Conservation (phyloP, 106 monocot genomes). For the Dendrobium nobile region DNA sequence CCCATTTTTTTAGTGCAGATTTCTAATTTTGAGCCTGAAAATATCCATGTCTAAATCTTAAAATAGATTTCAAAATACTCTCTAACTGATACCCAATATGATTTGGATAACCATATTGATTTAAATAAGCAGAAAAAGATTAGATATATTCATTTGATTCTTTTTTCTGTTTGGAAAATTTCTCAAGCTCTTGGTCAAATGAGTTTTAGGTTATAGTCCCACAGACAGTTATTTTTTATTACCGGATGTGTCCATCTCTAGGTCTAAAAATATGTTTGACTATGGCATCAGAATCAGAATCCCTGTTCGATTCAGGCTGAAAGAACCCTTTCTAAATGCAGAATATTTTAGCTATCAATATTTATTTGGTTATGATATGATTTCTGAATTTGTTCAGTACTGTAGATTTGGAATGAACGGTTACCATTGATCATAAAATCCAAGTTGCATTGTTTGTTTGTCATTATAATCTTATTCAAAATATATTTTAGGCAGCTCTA, state of each 20-base stretch:
- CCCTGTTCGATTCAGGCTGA: too few species aligned
- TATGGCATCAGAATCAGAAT: too few species aligned
- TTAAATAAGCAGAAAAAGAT: background rate
- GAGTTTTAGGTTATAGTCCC: too few species aligned
- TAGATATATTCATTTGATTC: background rate
- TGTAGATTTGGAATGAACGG: background rate
- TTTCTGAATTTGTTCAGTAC: too few species aligned
- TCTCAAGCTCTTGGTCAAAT: too few species aligned
- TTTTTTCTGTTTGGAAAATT: background rate
- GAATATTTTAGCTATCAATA: too few species aligned
- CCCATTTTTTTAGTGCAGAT: background rate
- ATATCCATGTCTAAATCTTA: background rate
- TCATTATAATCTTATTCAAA: background rate
- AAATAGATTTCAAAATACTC: background rate
- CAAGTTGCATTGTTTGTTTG: background rate
- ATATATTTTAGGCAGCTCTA: background rate
- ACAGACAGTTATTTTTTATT: too few species aligned
- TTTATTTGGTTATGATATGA: too few species aligned
- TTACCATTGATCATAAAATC: background rate
- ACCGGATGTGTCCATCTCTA: too few species aligned
- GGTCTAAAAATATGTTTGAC: too few species aligned
- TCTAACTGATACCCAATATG: background rate
- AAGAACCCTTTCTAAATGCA: too few species aligned
- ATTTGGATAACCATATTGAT: background rate
- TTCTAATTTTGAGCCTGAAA: background rate